Conservation (phyloP, 495 filamentous ascomycete genomes). For the Talaromyces proteolyticus region DNA sequence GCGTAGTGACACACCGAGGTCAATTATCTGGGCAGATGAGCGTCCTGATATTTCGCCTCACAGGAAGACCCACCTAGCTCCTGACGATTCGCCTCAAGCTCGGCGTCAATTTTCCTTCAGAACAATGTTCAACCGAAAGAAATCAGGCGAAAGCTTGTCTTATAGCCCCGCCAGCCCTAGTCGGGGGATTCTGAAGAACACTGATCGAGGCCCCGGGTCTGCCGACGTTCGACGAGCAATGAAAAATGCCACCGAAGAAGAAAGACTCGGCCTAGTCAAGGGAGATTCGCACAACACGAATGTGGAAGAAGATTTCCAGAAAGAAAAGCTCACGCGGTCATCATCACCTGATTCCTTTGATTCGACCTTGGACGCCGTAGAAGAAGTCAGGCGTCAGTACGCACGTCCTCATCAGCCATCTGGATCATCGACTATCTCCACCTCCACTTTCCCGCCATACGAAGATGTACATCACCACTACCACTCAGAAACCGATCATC, state of each 20-base stretch:
- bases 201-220: conserved; percentile 16
- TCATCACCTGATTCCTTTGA: conserved; percentile 14
- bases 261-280: conserved; percentile 78
- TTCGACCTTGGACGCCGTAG: conserved; percentile 8
- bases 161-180: conserved; percentile 23
- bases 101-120: conserved; percentile 89
- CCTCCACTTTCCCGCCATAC: conserved; percentile 26
- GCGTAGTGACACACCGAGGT: conserved; percentile 28
- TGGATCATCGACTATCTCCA: conserved; percentile 23
- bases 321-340: conserved; percentile 21
- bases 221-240: conserved; percentile 17
- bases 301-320: conserved; percentile 20
- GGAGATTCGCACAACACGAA: conserved; percentile 47
- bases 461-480: conserved; percentile 21
- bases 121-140: conserved; percentile 59
- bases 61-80: conserved; percentile 9
- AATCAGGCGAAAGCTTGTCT: conserved; percentile 24
- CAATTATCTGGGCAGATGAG: conserved; percentile 36
- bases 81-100: conserved; percentile 23
- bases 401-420: conserved; percentile 19
- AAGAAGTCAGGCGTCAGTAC: conserved; percentile 11
- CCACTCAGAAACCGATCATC: not conserved
- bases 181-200: conserved; percentile 37
- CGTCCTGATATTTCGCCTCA: conserved; percentile 9
- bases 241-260: conserved; percentile 74